A percentile compares a stretch with the other conserved stretches of the same genome.
phyloP scores from a whole-genome alignment of 1,284 basidiomycete genomes.

The Puccinia polysora region DNA sequence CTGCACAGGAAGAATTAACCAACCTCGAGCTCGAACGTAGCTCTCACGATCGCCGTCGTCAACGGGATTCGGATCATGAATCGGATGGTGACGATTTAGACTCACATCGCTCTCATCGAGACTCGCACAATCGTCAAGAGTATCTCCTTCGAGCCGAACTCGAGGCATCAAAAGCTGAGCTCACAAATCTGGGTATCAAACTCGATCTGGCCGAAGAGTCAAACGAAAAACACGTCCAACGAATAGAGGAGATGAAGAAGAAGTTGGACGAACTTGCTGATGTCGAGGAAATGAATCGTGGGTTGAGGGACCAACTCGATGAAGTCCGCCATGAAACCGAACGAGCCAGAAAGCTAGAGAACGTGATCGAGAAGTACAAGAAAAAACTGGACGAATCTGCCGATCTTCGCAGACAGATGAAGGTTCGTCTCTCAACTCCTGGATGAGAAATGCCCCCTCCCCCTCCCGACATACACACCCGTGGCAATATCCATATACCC shows the following conservation, averaged over 20 bases:
- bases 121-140: conserved; percentile 60
- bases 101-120: conserved; percentile 54
- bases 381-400: conserved; percentile 94
- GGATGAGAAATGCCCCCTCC: no score
- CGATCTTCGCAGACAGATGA: conserved; percentile 76
- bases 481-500: no score
- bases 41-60: neutral
- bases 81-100: conserved; percentile 15
- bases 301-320: conserved; percentile 86
- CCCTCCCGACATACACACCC: no score
- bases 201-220: conserved; percentile 8
- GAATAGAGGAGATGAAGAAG: conserved; percentile 12
- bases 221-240: conserved; percentile 11
- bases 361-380: conserved; percentile 97
- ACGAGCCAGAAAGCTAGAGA: conserved; percentile 84
- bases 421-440: conserved; percentile 57
- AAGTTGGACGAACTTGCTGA: conserved; percentile 72
- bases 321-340: conserved; percentile 83
- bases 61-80: conserved; percentile 16
- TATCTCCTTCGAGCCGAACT: conserved; percentile 64
- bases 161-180: conserved; percentile 66
- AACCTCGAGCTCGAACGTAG: conserved; percentile 20
- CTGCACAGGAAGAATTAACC: conserved; percentile 9
- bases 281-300: conserved; percentile 69
- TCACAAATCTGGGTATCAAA: conserved; percentile 57